Conservation (phyloP, 352 stramenopile genomes). For the Albugo candida region DNA sequence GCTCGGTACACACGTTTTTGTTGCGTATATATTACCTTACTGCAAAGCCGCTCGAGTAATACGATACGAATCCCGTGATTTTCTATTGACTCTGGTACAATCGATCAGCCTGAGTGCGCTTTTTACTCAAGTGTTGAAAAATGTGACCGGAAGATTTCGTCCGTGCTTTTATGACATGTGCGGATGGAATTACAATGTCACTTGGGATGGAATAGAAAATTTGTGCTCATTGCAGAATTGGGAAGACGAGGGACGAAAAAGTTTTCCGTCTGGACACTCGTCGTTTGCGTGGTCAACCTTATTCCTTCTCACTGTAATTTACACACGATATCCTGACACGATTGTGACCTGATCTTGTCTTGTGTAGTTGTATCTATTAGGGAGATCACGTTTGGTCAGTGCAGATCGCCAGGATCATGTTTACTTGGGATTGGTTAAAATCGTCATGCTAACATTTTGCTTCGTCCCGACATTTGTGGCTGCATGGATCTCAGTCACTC, state of each 20-base stretch:
- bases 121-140: constrained; percentile 54
- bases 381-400: constrained; percentile 34
- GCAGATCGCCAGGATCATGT: constrained; percentile 26
- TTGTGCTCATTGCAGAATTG: constrained; percentile 22
- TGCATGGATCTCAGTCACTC: constrained; percentile 47
- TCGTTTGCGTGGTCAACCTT: constrained; percentile 55
- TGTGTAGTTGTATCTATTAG: constrained; percentile 40
- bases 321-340: background rate
- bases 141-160: constrained; percentile 40
- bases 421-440: constrained; percentile 29
- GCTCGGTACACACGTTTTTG: constrained; percentile 23
- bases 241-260: constrained; percentile 43
- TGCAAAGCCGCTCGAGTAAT: constrained; percentile 28
- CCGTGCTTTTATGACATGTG: constrained; percentile 66
- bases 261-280: constrained; percentile 55
- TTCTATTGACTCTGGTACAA: constrained; percentile 34
- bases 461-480: constrained; percentile 36
- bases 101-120: constrained; percentile 28
- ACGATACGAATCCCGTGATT: constrained; percentile 48
- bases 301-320: constrained; percentile 40
- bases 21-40: constrained; percentile 34
- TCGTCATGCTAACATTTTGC: constrained; percentile 43
- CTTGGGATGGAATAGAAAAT: constrained; percentile 48
- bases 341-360: background rate
- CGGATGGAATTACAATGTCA: constrained; percentile 32